Conservation (phyloP, 179 eudicot genomes). For the Beta corolliflora region DNA sequence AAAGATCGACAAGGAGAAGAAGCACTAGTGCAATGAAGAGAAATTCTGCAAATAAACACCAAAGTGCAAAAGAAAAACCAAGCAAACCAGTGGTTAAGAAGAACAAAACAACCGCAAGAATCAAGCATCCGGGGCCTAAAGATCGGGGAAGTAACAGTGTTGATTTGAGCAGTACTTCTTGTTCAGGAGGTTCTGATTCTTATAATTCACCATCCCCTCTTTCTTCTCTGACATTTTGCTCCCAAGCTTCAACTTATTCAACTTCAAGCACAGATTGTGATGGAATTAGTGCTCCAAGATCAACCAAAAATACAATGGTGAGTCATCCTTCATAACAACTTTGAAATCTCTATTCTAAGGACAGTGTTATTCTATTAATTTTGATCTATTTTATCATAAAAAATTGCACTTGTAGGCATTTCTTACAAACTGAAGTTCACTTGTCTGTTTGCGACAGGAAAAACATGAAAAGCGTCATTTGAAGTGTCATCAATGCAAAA, state of each 20-base stretch:
- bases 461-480: conserved; percentile 20
- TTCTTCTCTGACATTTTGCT: conserved; percentile 33
- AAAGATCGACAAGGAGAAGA: conserved; percentile 12
- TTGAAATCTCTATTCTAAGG: background rate
- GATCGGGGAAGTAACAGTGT: conserved; percentile 1
- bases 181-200: conserved; percentile 28
- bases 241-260: conserved; percentile 34
- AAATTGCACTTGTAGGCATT: background rate
- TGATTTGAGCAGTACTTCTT: conserved; percentile 6
- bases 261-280: conserved; percentile 35
- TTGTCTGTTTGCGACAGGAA: conserved; percentile 33
- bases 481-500: conserved; percentile 77
- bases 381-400: background rate
- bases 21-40: background rate
- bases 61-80: background rate
- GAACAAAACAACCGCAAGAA: background rate
- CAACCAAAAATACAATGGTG: conserved; percentile 33
- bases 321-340: background rate
- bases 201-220: conserved; percentile 28
- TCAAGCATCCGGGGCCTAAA: background rate
- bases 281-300: conserved; percentile 22
- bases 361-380: too few species aligned
- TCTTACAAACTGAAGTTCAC: background rate
- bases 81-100: conserved; percentile 18
- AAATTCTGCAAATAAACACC: background rate